Conservation (phyloP, 2,329 filamentous ascomycete species). For the Aureobasidium pullulans region DNA sequence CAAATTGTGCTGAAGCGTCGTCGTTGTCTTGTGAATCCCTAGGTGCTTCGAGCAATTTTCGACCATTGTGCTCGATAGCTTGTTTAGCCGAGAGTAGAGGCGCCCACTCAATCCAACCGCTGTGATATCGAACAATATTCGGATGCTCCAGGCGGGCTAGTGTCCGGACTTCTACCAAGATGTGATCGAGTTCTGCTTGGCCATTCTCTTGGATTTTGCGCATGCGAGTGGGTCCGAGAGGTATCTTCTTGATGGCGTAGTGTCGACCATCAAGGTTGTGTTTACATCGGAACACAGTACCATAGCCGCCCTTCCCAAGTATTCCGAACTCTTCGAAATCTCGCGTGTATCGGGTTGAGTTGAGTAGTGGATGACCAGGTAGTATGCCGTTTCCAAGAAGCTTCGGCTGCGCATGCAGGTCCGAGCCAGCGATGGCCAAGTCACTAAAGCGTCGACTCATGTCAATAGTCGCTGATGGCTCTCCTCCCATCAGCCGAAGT, state of each 20-base stretch:
- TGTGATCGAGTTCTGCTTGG: slow-evolving; percentile 46
- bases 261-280: slow-evolving; percentile 54
- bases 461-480: background rate
- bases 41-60: slow-evolving; percentile 9
- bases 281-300: slow-evolving; percentile 54
- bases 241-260: slow-evolving; percentile 62
- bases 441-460: background rate
- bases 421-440: background rate
- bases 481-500: slow-evolving; percentile 8
- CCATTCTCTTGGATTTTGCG: slow-evolving; percentile 46
- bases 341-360: slow-evolving; percentile 38
- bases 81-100: slow-evolving; percentile 4
- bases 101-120: slow-evolving; percentile 54
- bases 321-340: slow-evolving; percentile 48
- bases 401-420: slow-evolving; percentile 3
- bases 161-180: slow-evolving; percentile 55
- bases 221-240: slow-evolving; percentile 46
- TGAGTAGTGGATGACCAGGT: slow-evolving; percentile 19
- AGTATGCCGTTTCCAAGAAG: slow-evolving; percentile 2
- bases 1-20: background rate
- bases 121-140: slow-evolving; percentile 60
- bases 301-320: slow-evolving; percentile 59
- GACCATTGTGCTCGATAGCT: slow-evolving; percentile 4
- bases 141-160: slow-evolving; percentile 56
- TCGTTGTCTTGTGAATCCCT: background rate